Percentiles rank a stretch among this genome's conserved stretches.
Conservation (phyloP, 1,284 basidiomycete species). For the Leccinum holopus region DNA sequence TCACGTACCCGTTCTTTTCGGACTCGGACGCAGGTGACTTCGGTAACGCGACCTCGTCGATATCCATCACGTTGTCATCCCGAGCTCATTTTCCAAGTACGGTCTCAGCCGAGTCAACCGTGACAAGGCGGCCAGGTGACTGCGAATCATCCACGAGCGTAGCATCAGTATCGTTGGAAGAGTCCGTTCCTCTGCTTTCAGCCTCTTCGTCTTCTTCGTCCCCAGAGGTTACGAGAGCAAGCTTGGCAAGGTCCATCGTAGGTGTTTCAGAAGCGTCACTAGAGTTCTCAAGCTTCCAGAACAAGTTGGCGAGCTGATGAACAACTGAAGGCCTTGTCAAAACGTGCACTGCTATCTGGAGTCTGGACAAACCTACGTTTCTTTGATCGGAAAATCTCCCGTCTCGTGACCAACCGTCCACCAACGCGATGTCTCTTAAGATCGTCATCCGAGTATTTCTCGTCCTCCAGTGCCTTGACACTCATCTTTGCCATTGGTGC, state of each 20-base stretch:
- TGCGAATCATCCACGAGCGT: slow-evolving; percentile 77
- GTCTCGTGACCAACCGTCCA: slow-evolving; percentile 75
- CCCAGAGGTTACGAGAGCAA: slow-evolving; percentile 88
- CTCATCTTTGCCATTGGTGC: slow-evolving; percentile 58
- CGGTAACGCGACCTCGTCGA: slow-evolving; percentile 42
- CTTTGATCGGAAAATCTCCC: slow-evolving; percentile 80
- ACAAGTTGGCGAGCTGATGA: slow-evolving; percentile 73
- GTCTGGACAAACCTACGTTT: slow-evolving; percentile 57
- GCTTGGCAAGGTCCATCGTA: slow-evolving; percentile 82
- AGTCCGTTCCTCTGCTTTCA: slow-evolving; percentile 69
- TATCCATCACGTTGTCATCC: slow-evolving; percentile 52
- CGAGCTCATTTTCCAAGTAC: slow-evolving; percentile 74
- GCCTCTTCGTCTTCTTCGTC: slow-evolving; percentile 85
- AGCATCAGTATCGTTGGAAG: slow-evolving; percentile 83
- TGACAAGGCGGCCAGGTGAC: slow-evolving; percentile 29
- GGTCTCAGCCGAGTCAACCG: slow-evolving; percentile 43
- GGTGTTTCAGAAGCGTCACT: slow-evolving; percentile 74
- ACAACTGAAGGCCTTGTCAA: slow-evolving; percentile 56
- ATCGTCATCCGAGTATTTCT: slow-evolving; percentile 75
- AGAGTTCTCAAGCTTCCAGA: slow-evolving; percentile 73
- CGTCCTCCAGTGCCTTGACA: slow-evolving; percentile 57
- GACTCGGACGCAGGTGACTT: slow-evolving; percentile 34
- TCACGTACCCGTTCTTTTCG: slow-evolving; percentile 51
- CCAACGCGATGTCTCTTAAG: slow-evolving; percentile 82
- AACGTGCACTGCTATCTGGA: slow-evolving; percentile 1